A percentile compares a stretch with the other conserved stretches of the same genome.
Evolutionary conservation across 1,284 basidiomycete genomes (phyloP).

Genomic region (Albatrellus sp.): DNA sequence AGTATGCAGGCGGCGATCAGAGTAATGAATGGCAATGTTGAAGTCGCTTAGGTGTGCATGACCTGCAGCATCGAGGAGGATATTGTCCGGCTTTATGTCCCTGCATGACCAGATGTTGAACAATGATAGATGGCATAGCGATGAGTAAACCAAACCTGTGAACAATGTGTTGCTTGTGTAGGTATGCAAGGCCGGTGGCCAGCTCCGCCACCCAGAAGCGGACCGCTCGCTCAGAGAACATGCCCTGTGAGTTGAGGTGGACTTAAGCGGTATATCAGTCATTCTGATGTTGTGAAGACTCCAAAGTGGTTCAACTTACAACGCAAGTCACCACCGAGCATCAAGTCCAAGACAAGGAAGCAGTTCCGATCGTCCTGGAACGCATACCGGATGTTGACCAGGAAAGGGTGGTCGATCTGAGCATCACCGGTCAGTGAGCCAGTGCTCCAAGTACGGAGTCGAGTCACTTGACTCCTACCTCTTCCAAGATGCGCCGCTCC

Average conservation of each 20-base stretch:
- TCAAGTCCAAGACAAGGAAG: slow-evolving; percentile 91
- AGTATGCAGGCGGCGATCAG: slow-evolving; percentile 73
- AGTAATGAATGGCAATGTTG: slow-evolving; percentile 97
- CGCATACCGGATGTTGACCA: slow-evolving; percentile 88
- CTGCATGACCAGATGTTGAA: slow-evolving; percentile 33
- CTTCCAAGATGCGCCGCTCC: slow-evolving; percentile 77
- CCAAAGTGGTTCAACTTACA: slow-evolving; percentile 38
- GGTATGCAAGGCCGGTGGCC: slow-evolving; percentile 74
- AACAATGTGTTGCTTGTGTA: slow-evolving; percentile 86
- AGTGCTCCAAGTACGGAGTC: background rate
- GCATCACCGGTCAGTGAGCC: slow-evolving; percentile 4
- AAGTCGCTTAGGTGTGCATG: slow-evolving; percentile 98
- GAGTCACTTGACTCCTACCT: slow-evolving; percentile 32
- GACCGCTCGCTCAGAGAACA: slow-evolving; percentile 52
- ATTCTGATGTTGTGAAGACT: background rate
- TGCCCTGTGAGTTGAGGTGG: slow-evolving; percentile 43
- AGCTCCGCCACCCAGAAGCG: slow-evolving; percentile 89
- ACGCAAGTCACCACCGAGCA: slow-evolving; percentile 87
- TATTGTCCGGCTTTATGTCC: slow-evolving; percentile 95
- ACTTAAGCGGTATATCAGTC: slow-evolving; percentile 18
- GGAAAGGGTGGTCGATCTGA: slow-evolving; percentile 85
- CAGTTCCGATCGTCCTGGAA: slow-evolving; percentile 97
- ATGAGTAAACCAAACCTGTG: slow-evolving; percentile 66
- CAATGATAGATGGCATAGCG: slow-evolving; percentile 19
- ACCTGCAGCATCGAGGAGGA: slow-evolving; percentile 82